Base-by-base conservation (phyloP, 2,329 filamentous ascomycete genomes). In the Aspergillus vadensis region DNA sequence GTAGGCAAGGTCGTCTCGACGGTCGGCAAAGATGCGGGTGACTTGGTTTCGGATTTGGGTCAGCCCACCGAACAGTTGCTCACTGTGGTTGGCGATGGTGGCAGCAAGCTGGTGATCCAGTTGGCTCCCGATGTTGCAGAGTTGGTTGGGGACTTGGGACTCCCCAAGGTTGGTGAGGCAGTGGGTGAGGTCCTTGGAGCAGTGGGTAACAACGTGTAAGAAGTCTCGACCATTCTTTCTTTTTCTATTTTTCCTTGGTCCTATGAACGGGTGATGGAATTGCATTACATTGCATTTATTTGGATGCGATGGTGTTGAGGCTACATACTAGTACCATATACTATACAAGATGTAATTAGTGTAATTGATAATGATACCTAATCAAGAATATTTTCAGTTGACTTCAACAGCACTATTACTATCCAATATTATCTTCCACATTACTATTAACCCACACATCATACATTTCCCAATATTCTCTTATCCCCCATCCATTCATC, bases 1-100 rank as follows among this genome's bases (percentile, higher is more conserved):
- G 61, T 69, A 38, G 67, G 69, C 15, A 17, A 60, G 12, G 63
- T 70, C 41, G 36, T 67, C 47, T 32, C 65, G 53, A 60, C 64
- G 12, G 67, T 65, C 14, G 32, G 54, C 59, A 4, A 59, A 60
- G 9, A 36, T 14, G 49, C 69, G 3, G 61, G 61, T 21, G 64
- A 67, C 36, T 65, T 72, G 49, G 39, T 68, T 51, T 32, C 61
- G 15, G 64, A 65, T 48, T 56, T 63, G 48, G 68, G 60, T 17
- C 61, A 64, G 19, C 63, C 64, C 25, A 59, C 67, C 38, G 60
- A 65, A 55, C 63, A 64, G 59, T 59, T 67, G 43, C 47, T 73
- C 41, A 72, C 70, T 48, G 64, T 72, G 12, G 55, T 68, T 14
- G 61, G 63, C n/a, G 55, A 70, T 32, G 69, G 69, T 38, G 44